These are phyloP conservation scores for Ulota crispa DNA, from an alignment of 225 moss, liverwort and hornwort genomes.

Conservation along the genomic window DNA sequence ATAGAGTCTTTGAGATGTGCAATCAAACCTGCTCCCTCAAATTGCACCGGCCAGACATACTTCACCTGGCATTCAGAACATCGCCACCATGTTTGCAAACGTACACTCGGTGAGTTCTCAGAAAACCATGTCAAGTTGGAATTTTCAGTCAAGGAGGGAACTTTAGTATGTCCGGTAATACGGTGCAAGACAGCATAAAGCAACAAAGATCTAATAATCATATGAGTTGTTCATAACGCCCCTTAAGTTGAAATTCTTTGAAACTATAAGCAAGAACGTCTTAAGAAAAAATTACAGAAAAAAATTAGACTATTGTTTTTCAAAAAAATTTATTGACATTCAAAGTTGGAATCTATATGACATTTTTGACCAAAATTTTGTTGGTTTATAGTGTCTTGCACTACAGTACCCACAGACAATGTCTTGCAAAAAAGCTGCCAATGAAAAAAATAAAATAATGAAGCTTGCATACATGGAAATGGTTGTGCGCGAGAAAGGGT, in stretches of 20 bases:
- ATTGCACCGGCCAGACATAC: constrained; percentile 78
- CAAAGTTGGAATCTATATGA: too few species aligned
- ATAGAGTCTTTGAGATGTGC: constrained; percentile 71
- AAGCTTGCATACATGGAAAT: constrained; percentile 40
- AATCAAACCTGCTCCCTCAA: constrained; percentile 81
- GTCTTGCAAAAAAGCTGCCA: background rate
- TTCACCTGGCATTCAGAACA: constrained; percentile 59
- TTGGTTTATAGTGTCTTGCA: too few species aligned
- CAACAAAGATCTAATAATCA: too few species aligned
- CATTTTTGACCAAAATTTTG: too few species aligned
- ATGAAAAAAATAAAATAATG: background rate
- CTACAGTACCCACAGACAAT: background rate
- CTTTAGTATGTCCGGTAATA: background rate
- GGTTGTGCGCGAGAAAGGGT: constrained; percentile 78
- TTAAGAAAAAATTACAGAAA: too few species aligned
- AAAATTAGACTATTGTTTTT: too few species aligned
- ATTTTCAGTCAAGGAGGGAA: background rate
- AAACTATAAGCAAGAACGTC: too few species aligned
- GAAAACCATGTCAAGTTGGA: background rate
- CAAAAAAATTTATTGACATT: too few species aligned
- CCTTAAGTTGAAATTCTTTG: too few species aligned
- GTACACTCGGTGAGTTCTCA: background rate
- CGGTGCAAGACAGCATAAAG: too few species aligned
- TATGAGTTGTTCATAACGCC: too few species aligned
- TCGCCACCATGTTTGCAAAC: background rate